Evolutionary conservation across 2,329 filamentous ascomycete species (phyloP).

Genomic region (Exserohilum turcica): DNA sequence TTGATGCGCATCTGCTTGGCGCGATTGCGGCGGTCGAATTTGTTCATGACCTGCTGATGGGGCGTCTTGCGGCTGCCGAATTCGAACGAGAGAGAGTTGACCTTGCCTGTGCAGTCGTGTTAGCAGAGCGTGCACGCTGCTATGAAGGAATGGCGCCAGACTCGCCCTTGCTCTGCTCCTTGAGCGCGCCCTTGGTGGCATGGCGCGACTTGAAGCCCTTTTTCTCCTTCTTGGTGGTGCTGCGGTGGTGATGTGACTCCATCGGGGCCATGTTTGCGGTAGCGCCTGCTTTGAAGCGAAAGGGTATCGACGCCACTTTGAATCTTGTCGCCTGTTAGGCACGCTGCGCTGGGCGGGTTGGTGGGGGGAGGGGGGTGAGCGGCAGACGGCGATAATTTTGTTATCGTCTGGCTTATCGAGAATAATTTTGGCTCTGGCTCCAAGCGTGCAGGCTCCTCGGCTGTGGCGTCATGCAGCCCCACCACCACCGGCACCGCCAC

Average conservation of each 20-base stretch:
- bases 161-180: conserved; percentile 81
- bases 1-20: conserved; percentile 84
- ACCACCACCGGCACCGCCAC: too few relatives aligned
- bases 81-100: conserved; percentile 65
- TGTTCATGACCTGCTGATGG: conserved; percentile 96
- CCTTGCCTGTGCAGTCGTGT: conserved; percentile 66
- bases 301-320: conserved; percentile 61
- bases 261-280: conserved; percentile 70
- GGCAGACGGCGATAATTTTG: conserved; percentile 34
- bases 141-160: not conserved
- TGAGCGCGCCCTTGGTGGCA: conserved; percentile 83
- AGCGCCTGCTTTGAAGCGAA: conserved; percentile 81
- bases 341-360: conserved; percentile 11
- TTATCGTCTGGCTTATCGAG: conserved; percentile 14
- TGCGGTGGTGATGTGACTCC: conserved; percentile 81
- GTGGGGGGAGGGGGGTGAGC: conserved; percentile 20
- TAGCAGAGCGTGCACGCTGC: conserved; percentile 5
- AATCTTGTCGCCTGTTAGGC: conserved; percentile 20
- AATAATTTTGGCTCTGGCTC: conserved; percentile 21
- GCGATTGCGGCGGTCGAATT: conserved; percentile 93
- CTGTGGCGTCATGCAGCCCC: conserved; percentile 21
- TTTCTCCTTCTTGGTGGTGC: conserved; percentile 85
- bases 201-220: conserved; percentile 94
- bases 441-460: conserved; percentile 22
- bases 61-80: conserved; percentile 80